Percentiles rank a stretch among this genome's conserved stretches.
Conservation (phyloP, 2,329 filamentous ascomycete species). For the Hirsutella rhossiliensis region DNA sequence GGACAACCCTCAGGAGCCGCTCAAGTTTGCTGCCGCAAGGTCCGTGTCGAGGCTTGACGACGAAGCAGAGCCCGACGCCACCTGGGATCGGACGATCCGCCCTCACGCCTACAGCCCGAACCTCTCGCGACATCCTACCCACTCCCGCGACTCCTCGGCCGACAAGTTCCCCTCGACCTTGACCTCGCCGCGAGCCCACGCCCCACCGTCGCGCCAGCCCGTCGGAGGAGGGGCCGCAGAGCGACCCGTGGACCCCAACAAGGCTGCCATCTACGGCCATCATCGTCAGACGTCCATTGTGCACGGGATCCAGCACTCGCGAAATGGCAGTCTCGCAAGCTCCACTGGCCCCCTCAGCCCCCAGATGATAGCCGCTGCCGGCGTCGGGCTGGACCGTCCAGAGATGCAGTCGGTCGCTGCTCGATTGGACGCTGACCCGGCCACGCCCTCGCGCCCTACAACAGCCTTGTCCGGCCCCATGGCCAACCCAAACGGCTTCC, state of each 20-base stretch:
- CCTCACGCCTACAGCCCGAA: slow-evolving; percentile 28
- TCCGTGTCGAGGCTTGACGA: slow-evolving; percentile 39
- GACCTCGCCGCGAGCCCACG: slow-evolving; percentile 26
- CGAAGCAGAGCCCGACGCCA: slow-evolving; percentile 36
- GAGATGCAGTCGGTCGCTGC: slow-evolving; percentile 34
- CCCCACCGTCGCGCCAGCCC: slow-evolving; percentile 26
- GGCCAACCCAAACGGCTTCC: slow-evolving; percentile 9
- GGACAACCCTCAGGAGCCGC: slow-evolving; percentile 39
- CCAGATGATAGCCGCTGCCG: slow-evolving; percentile 65
- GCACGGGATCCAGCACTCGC: slow-evolving; percentile 84
- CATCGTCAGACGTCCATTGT: slow-evolving; percentile 96
- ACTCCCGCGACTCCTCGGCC: slow-evolving; percentile 47
- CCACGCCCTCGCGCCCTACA: slow-evolving; percentile 27
- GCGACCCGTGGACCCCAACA: slow-evolving; percentile 43
- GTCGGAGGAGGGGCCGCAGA: slow-evolving; percentile 31
- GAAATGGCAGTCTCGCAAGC: slow-evolving; percentile 79
- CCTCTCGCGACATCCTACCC: slow-evolving; percentile 28
- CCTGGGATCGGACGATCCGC: slow-evolving; percentile 40
- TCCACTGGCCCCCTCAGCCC: slow-evolving; percentile 78
- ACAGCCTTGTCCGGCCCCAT: slow-evolving; percentile 33
- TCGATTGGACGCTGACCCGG: slow-evolving; percentile 32
- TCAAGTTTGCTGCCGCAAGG: slow-evolving; percentile 39
- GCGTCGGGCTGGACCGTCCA: slow-evolving; percentile 40
- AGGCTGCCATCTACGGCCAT: slow-evolving; percentile 58
- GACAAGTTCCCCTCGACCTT: slow-evolving; percentile 34